Percentiles rank a stretch among this genome's conserved stretches.
phyloP scores from a whole-genome alignment of 345 rosid genomes.

The Murraya koenigii region DNA sequence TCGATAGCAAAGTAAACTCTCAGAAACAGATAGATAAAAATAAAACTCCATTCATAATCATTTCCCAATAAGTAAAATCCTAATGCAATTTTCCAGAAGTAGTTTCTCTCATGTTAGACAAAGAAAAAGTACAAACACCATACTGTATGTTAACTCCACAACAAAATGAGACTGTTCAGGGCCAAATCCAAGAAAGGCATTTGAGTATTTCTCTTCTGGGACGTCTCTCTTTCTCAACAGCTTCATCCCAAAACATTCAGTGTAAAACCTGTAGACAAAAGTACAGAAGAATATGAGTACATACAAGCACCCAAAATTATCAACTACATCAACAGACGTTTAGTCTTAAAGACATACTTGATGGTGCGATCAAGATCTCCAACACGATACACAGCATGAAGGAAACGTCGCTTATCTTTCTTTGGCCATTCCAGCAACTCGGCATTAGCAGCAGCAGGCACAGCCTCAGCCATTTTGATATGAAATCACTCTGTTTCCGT shows the following conservation, averaged over 20 bases:
- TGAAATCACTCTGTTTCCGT: not conserved
- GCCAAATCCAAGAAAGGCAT: constrained; percentile 93
- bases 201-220: constrained; percentile 89
- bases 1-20: constrained; percentile 6
- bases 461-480: constrained; percentile 47
- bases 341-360: constrained; percentile 29
- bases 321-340: not conserved
- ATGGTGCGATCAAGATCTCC: constrained; percentile 65
- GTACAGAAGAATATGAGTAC: not conserved
- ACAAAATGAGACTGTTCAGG: constrained; percentile 78
- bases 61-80: not conserved
- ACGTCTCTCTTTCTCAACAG: constrained; percentile 84
- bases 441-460: constrained; percentile 33
- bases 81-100: not conserved
- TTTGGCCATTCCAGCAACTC: constrained; percentile 84
- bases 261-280: constrained; percentile 57
- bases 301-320: constrained; percentile 30
- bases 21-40: not conserved
- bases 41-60: not conserved
- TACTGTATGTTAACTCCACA: constrained; percentile 87
- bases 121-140: constrained; percentile 2
- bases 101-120: not conserved
- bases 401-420: constrained; percentile 61
- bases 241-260: constrained; percentile 92
- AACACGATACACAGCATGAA: constrained; percentile 49